phyloP scores from a whole-genome alignment of 2,329 filamentous ascomycete genomes.

The Monosporascus ibericus region DNA sequence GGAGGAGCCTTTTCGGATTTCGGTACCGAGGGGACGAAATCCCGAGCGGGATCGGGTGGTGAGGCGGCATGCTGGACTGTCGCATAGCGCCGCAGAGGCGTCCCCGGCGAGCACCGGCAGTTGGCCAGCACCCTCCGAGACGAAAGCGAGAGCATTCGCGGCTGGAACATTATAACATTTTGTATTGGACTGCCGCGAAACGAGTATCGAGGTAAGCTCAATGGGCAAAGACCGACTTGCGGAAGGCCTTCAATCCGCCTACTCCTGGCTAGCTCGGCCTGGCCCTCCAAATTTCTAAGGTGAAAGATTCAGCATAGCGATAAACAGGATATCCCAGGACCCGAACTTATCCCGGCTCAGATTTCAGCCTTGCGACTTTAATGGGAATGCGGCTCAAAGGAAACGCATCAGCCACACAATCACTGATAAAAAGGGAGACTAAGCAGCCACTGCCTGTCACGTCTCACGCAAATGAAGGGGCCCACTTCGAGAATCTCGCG shows the following conservation, averaged over 20 bases:
- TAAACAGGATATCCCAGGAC: background rate
- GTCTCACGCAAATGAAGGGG: no score
- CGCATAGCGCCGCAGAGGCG: conserved; percentile 22
- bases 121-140: conserved; percentile 20
- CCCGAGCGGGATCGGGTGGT: conserved; percentile 10
- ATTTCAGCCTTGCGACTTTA: background rate
- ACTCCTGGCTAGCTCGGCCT: background rate
- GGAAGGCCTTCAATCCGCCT: conserved; percentile 1
- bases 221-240: background rate
- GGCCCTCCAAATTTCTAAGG: background rate
- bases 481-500: background rate
- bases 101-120: conserved; percentile 14
- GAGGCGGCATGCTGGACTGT: conserved; percentile 15
- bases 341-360: background rate
- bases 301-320: no score
- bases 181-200: conserved; percentile 3
- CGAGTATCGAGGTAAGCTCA: background rate
- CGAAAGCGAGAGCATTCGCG: conserved; percentile 22
- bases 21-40: conserved; percentile 8
- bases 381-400: no score
- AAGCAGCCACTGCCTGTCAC: no score
- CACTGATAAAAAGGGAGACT: no score
- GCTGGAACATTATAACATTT: conserved; percentile 26
- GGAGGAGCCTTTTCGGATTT: conserved; percentile 11
- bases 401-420: background rate